phyloP scores from a whole-genome alignment of 2,329 filamentous ascomycete genomes.

The Parastagonospora nodorum region DNA sequence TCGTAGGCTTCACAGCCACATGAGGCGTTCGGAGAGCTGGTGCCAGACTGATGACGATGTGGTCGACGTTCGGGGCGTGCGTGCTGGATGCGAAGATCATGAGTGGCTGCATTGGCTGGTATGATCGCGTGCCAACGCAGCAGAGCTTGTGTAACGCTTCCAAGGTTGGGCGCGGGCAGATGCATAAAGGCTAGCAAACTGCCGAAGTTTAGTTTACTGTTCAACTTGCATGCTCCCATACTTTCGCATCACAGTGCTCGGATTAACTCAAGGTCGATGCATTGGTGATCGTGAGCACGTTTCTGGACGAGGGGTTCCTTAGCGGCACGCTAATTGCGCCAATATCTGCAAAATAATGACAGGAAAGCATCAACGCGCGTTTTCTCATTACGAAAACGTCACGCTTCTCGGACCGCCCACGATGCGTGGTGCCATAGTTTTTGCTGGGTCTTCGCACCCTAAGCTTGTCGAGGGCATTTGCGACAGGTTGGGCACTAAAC shows the following conservation, averaged over 20 bases:
- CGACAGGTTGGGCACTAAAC: slow-evolving; percentile 66
- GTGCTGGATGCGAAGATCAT: slow-evolving; percentile 33
- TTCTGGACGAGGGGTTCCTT: no score
- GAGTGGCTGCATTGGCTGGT: slow-evolving; percentile 27
- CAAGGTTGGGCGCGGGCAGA: slow-evolving; percentile 1
- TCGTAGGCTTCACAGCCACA: no score
- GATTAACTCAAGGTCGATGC: no score
- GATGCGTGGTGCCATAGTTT: slow-evolving; percentile 71
- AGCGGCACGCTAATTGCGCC: neutral
- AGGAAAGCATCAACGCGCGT: slow-evolving; percentile 25
- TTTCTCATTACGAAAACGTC: slow-evolving; percentile 36
- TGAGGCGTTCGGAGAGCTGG: no score
- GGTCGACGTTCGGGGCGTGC: slow-evolving; percentile 14
- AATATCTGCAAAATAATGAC: slow-evolving; percentile 17
- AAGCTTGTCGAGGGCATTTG: slow-evolving; percentile 68
- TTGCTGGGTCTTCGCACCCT: slow-evolving; percentile 69
- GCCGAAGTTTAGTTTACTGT: no score
- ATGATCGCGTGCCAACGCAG: slow-evolving; percentile 41
- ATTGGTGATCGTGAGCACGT: no score
- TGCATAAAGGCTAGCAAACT: slow-evolving; percentile 11
- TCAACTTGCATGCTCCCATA: neutral
- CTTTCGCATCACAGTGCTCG: neutral
- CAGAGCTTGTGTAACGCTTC: slow-evolving; percentile 26
- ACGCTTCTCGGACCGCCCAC: slow-evolving; percentile 45
- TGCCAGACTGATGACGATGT: neutral